phyloP scores from a whole-genome alignment of 306 rosid species.

The Urtica urens region DNA sequence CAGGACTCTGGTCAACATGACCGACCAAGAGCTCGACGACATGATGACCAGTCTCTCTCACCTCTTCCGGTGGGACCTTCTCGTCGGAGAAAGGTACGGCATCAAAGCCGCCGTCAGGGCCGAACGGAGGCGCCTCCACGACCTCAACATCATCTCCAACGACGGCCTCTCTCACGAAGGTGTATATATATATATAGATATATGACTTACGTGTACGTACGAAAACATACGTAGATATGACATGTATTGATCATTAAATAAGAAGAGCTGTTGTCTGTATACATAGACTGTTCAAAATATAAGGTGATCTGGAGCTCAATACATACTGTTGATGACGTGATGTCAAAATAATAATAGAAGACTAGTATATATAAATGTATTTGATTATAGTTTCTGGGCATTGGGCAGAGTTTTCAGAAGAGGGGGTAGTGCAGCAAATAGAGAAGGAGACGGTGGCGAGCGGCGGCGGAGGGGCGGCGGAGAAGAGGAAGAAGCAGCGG shows the following conservation, averaged over 20 bases:
- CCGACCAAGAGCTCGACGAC: slow-evolving; percentile 85
- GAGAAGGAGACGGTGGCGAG: slow-evolving; percentile 62
- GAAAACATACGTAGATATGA: too few relatives aligned
- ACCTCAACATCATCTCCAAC: too few relatives aligned
- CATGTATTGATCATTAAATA: too few relatives aligned
- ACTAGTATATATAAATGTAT: background rate
- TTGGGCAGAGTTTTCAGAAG: slow-evolving; percentile 72
- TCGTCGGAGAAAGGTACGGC: slow-evolving; percentile 86
- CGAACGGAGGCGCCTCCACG: slow-evolving; percentile 59
- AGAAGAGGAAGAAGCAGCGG: slow-evolving; percentile 19
- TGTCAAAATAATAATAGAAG: background rate
- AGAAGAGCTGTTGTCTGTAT: too few relatives aligned
- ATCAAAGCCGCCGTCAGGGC: slow-evolving; percentile 88
- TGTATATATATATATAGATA: background rate
- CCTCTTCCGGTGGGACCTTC: slow-evolving; percentile 76
- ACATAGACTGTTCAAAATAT: background rate
- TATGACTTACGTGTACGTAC: background rate
- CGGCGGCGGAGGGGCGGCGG: slow-evolving; percentile 44
- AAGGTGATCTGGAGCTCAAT: background rate
- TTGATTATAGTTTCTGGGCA: background rate
- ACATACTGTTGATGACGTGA: background rate
- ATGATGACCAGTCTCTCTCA: slow-evolving; percentile 89
- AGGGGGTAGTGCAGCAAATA: slow-evolving; percentile 53
- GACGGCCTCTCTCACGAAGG: slow-evolving; percentile 96
- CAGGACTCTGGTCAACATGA: slow-evolving; percentile 68